Base-by-base conservation (phyloP, 2,329 filamentous ascomycete species). In the Aspergillus cejpii region DNA sequence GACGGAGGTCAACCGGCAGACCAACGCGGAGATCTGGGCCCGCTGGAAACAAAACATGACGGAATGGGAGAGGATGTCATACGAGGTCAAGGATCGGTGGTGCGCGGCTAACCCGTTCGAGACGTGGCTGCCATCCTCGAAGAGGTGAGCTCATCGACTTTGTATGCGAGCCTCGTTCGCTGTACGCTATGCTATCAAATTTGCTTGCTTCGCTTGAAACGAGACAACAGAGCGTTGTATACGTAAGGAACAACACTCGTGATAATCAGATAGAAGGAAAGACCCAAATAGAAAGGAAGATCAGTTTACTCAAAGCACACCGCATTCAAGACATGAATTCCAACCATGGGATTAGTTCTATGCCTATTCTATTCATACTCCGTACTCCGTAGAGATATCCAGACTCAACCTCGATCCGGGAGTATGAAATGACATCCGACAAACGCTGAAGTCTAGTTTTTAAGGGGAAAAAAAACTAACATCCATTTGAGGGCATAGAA, bases 21-120 rank as follows among this genome's bases (percentile, higher is more conserved):
- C 68, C 1, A 85, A 89, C 53, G 80, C 81, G 37, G 73, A 74
- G 39, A 73, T 76, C n/a, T 74, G 79, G 6, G 77, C 74, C 40
- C 75, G 77, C 44, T 97, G 90, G 87, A 87, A 94, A 60, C 70
- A 67, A 15, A 77, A 81, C 45, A 84, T 84, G 3, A 67, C 71
- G 20, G 74, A 74, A 44, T 73, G 70, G 69, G 66, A 72, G 43
- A 52, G 53, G 37, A 59, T 56, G 33, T 65, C 65, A 2, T 60
- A 55, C 27, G 63, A 67, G 43, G 60, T 69, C 11, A 69, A 67
- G 45, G 62, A 66, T 44, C 54, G 54, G n/a, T 74, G 69, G 69
- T 61, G 60, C 49, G 54, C 44, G 2, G 58, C 55, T 8, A 63
- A 69, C 56, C 64, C 66, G 21, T 67, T 64, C 53, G 64, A 64